These are phyloP conservation scores for Pyricularia grisea DNA, from an alignment of 2,329 filamentous ascomycete species.

Conservation along the genomic window DNA sequence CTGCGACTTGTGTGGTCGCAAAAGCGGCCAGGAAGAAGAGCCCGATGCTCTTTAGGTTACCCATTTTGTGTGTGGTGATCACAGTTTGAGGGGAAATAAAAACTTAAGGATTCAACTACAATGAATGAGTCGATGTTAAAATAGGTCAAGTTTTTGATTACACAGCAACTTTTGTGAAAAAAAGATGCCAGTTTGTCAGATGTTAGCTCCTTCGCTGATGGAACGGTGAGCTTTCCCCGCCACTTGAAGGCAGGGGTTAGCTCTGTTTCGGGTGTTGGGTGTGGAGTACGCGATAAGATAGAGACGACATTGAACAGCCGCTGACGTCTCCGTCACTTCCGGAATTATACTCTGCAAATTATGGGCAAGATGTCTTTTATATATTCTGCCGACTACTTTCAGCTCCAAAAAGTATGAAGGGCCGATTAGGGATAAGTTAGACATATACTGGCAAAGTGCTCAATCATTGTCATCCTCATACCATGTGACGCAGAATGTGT, in stretches of 20 bases:
- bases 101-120: not conserved
- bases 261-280: not conserved
- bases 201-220: not conserved
- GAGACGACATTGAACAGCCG: not conserved
- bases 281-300: not conserved
- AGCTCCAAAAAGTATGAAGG: no score
- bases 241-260: not conserved
- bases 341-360: no score
- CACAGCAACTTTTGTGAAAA: not conserved
- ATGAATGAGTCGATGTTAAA: not conserved
- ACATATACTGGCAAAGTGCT: no score
- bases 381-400: no score
- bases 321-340: not conserved
- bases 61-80: constrained; percentile 28
- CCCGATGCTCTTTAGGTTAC: constrained; percentile 44
- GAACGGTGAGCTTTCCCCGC: not conserved
- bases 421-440: no score
- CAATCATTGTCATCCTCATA: no score
- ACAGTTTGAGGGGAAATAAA: constrained; percentile 2
- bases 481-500: no score
- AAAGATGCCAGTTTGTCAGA: constrained; percentile 4
- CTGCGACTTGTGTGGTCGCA: constrained; percentile 41
- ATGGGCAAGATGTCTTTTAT: no score
- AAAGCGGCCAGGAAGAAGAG: constrained; percentile 43
- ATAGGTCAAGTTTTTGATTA: not conserved